Percentiles rank a stretch among this genome's conserved stretches.
Conservation (phyloP, 2,329 filamentous ascomycete species). For the Calonectria henricotiae region DNA sequence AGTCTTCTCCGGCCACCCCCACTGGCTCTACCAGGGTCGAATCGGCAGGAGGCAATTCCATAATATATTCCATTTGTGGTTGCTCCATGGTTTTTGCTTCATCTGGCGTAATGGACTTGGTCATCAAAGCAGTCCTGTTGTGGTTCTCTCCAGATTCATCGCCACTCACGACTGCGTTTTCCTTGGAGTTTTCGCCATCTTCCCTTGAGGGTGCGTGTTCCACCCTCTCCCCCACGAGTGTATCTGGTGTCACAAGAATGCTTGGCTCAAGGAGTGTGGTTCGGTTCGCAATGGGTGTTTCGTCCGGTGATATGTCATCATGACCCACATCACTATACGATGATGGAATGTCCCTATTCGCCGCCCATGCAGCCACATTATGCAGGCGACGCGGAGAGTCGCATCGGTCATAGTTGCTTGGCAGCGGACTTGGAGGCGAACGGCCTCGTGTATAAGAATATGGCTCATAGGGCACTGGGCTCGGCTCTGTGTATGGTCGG, state of each 20-base stretch:
- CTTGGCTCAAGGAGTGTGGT: constrained; percentile 38
- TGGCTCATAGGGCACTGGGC: constrained; percentile 59
- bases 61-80: background rate
- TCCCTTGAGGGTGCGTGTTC: constrained; percentile 8
- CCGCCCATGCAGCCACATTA: constrained; percentile 59
- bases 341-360: constrained; percentile 59
- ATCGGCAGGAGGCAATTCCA: background rate
- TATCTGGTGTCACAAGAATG: constrained; percentile 30
- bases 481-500: constrained; percentile 58
- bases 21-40: background rate
- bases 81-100: constrained; percentile 8
- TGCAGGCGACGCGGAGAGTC: constrained; percentile 53
- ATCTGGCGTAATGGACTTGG: background rate
- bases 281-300: constrained; percentile 47
- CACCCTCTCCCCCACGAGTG: constrained; percentile 27
- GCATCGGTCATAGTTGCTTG: constrained; percentile 62
- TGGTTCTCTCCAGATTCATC: background rate
- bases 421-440: constrained; percentile 69
- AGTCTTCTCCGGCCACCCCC: constrained; percentile 9
- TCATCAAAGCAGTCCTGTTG: too few species aligned
- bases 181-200: constrained; percentile 25
- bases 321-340: constrained; percentile 59
- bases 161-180: background rate
- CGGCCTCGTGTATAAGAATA: constrained; percentile 68
- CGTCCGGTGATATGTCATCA: constrained; percentile 46